Evolutionary conservation across 2,329 filamentous ascomycete genomes (phyloP), one percentile per base, ranked within the genome.

Genomic region (Elsinoe australis): DNA sequence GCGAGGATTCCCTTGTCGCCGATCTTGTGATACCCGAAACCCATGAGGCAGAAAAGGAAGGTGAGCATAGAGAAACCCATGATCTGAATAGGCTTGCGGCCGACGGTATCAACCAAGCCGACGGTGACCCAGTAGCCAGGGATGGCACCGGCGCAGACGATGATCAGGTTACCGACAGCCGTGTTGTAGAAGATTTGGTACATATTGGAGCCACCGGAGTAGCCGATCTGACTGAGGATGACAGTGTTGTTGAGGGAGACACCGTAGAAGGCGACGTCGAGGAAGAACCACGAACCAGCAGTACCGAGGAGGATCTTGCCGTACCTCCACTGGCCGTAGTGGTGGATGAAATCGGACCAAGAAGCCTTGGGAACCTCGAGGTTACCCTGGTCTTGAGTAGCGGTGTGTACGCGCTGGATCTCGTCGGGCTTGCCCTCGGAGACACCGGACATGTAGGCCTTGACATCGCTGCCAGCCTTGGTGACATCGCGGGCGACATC

Each of bases 121-220:
- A 88, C 84, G 0, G 83, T 85, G 12, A 87, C 76, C 85, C 85
- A 89, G 71, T 89, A 89, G 10, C 85, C 85, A 0, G 85, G 85
- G 10, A 89, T 84, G 39, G 85, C 82, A 50, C 85, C 85, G 3
- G 85, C 85, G 51, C 84, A 79, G 56, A 88, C 80, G 44, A 89
- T 75, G 55, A 89, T 86, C 56, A 89, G 68, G 68, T 90, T 88
- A 7, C 85, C 85, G 15, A 87, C 75, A 42, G 85, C 83, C 5
- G 80, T 86, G 66, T 85, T 85, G 70, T 80, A 81, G 53, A 87
- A 73, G 61, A 72, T 74, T 55, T 85, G 64, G 67, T 88, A 88
- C 22, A 85, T 77, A 53, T 74, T 78, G 48, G 59, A 60, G 7
- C 81, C 81, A 9, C 80, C 80, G 15, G 79, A 79, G 67, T 81